A percentile compares a stretch with the other conserved stretches of the same genome.
phyloP scores from a whole-genome alignment of 2,329 filamentous ascomycete genomes.

The Paracamarosporium sp. region DNA sequence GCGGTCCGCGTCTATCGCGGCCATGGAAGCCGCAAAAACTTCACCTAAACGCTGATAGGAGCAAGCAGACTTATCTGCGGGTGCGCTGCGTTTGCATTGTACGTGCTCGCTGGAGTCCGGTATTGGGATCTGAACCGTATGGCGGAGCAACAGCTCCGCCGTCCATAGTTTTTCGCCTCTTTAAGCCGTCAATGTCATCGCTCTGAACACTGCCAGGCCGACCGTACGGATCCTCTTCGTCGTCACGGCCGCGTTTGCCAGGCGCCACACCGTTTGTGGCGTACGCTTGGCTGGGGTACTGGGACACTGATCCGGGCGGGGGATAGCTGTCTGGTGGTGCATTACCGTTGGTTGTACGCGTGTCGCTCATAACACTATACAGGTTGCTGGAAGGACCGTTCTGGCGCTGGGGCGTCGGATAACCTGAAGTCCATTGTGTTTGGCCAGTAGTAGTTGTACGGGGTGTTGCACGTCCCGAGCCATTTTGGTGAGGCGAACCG shows the following conservation, averaged over 20 bases:
- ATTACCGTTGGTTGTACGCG: constrained; percentile 72
- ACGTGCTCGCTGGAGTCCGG: constrained; percentile 41
- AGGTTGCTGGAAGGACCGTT: constrained; percentile 76
- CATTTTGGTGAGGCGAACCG: constrained; percentile 81
- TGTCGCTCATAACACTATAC: constrained; percentile 88
- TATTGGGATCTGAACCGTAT: constrained; percentile 40
- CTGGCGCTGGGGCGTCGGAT: constrained; percentile 78
- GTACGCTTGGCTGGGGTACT: constrained; percentile 68
- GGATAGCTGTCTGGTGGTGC: constrained; percentile 74
- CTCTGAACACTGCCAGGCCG: constrained; percentile 64
- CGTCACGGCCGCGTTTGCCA: constrained; percentile 69
- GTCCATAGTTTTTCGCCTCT: constrained; percentile 79
- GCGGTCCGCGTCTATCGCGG: constrained; percentile 29
- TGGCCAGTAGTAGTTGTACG: constrained; percentile 76
- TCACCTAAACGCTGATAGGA: constrained; percentile 24
- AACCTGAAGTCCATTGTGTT: constrained; percentile 75
- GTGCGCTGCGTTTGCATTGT: constrained; percentile 37
- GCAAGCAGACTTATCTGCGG: constrained; percentile 32
- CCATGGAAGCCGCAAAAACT: constrained; percentile 23
- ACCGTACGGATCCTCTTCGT: constrained; percentile 68
- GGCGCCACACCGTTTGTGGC: constrained; percentile 68
- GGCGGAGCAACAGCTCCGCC: constrained; percentile 47
- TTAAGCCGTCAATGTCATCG: constrained; percentile 69
- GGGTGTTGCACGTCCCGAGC: constrained; percentile 84
- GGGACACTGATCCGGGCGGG: constrained; percentile 62